Base-by-base conservation (phyloP, 225 moss, liverwort and hornwort genomes). In the Asterella californica region DNA sequence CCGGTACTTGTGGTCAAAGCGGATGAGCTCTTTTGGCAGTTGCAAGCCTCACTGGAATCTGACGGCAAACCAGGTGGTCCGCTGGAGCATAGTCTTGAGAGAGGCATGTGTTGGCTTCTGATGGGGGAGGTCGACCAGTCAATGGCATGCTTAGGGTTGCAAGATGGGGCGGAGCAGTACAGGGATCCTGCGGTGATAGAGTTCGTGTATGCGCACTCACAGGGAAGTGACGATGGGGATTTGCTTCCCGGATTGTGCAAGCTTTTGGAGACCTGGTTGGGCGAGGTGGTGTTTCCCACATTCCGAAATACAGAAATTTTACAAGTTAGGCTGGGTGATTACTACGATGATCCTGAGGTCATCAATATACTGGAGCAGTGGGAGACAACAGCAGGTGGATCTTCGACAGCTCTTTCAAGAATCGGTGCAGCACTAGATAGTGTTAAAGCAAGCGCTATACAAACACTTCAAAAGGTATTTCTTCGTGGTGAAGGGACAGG, bases 221-320 rank as follows among this genome's bases (percentile, higher is more conserved):
- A 90, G 81, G 91, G 90, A 76, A 91, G 91, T 55, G 93, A 92
- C 85, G 90, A 89, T 32, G 87, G 84, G 42, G 89, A 89, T 71
- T 73, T 85, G 9, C 87, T 97, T 60, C 94, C 97, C 80, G 97
- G 97, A 33, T 82, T 97, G 80, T 97, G 97, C 88, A 94, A 94
- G 83, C 88, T 97, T 71, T 70, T 97, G 80, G 97, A 97, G 83
- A 92, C 90, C 77, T 97, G 96, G 96, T 86, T 96, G 80, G 89
- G 83, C 24, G 96, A 96, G 84, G 85, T 94, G 59, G 90, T 93
- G 55, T 87, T 94, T 47, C 91, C 94, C 50, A 87, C 88, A 61
- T 94, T 96, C 80, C 90, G 96, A 50, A 86, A 94, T 53, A 93
- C 89, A 25, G 94, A 89, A 85, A 84, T 77, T 14, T 83, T 91